Percentiles rank a stretch among this genome's conserved stretches.
These are phyloP conservation scores for Polymyxa betae DNA, from an alignment of 208 protist genomes.

Conservation along the genomic window DNA sequence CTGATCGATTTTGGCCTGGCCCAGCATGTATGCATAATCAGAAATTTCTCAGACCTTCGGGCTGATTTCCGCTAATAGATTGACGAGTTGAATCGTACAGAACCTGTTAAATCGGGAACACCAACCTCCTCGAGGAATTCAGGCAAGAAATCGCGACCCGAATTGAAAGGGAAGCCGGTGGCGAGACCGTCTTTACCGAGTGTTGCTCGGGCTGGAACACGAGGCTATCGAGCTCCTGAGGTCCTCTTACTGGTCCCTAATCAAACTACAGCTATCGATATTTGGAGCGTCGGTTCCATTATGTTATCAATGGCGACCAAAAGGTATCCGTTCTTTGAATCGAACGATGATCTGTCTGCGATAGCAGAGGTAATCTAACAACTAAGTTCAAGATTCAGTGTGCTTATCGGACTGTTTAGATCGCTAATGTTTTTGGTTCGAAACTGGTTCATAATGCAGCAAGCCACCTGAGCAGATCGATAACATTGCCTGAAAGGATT, in stretches of 20 bases:
- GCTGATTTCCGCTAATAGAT: background rate
- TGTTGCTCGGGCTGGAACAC: conserved; percentile 47
- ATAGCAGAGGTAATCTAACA: conserved; percentile 47
- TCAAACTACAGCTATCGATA: conserved; percentile 59
- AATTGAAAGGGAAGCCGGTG: background rate
- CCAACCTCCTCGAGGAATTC: background rate
- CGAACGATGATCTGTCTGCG: conserved; percentile 54
- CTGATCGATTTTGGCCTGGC: conserved; percentile 59
- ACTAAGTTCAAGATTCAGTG: background rate
- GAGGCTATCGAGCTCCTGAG: conserved; percentile 60
- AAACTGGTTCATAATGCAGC: background rate
- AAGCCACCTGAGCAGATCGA: background rate
- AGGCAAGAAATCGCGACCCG: background rate
- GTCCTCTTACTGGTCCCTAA: conserved; percentile 45
- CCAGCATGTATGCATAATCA: background rate
- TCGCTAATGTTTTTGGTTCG: conserved; percentile 38
- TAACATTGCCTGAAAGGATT: conserved; percentile 18
- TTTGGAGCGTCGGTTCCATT: conserved; percentile 59
- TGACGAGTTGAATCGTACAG: background rate
- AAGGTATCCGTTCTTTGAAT: conserved; percentile 63
- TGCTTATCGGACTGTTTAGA: background rate
- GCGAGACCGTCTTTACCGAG: background rate
- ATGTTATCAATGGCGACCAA: conserved; percentile 50
- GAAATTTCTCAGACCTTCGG: background rate
- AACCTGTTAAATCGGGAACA: too few species aligned